phyloP scores from a whole-genome alignment of 441 rosid species.

The Brassica balearica region DNA sequence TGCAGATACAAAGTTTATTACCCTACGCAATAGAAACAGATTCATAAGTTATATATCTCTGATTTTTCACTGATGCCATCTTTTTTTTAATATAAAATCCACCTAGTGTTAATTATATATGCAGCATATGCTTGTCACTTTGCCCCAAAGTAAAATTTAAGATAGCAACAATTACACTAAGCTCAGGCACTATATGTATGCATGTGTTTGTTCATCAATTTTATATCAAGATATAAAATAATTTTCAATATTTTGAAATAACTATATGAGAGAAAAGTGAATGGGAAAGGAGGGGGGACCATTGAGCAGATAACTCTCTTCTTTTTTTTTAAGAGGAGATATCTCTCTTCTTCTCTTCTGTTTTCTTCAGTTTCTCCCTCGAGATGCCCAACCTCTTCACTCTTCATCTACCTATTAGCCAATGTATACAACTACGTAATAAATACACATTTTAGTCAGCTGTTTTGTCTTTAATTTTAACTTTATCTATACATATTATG shows the following conservation, averaged over 20 bases:
- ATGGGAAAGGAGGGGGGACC: constrained; percentile 29
- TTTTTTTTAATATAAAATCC: too few species aligned
- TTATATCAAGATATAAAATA: not conserved
- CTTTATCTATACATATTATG: not conserved
- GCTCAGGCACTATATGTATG: not conserved
- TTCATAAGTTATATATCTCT: constrained; percentile 5
- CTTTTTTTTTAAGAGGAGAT: constrained; percentile 7
- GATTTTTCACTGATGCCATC: not conserved
- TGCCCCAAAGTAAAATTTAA: not conserved
- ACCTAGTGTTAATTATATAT: too few species aligned
- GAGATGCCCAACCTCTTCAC: constrained; percentile 35
- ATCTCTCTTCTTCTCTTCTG: constrained; percentile 31
- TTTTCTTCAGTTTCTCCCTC: constrained; percentile 41
- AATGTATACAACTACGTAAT: not conserved
- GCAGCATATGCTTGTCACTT: not conserved
- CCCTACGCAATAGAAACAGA: constrained; percentile 7
- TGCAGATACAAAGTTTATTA: constrained; percentile 30
- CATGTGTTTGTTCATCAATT: not conserved
- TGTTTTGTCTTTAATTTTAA: not conserved
- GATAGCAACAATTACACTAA: not conserved
- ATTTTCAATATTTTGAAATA: not conserved
- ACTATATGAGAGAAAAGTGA: constrained; percentile 13
- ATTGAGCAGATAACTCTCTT: constrained; percentile 23
- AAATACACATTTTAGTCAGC: not conserved
- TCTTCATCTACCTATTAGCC: constrained; percentile 26